Evolutionary conservation across 2,329 filamentous ascomycete species (phyloP), one percentile per base, ranked within the genome.

Genomic region (Colletotrichum karsti): DNA sequence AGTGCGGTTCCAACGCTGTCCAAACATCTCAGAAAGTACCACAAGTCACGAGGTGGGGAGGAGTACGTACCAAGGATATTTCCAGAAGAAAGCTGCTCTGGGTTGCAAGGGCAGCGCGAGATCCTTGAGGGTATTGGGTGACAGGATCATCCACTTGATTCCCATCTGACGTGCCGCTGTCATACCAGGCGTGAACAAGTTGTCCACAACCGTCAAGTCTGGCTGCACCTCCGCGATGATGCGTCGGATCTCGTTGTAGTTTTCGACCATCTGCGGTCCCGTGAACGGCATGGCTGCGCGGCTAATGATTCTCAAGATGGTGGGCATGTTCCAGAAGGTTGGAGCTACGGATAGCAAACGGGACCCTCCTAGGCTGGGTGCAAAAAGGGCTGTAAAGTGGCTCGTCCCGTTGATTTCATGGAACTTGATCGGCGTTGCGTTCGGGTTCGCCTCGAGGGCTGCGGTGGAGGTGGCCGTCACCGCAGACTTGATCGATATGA

Each of bases 1-100:
- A 55, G 22, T 4, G 37, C 37, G 1, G 37, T 42, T 2, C 54
- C 22, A 10, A 44, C 8, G 18, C 54, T 57, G 4, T 22, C 7
- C 0, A 20, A 1, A 13, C n/a, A n/a, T n/a, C 2, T 13, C 41
- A 44, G 3, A 22, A 0, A 44, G 0, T n/a, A n/a, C n/a, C 18
- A 20, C 7, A 3, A 12, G 0, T 22, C 18, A 20, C 1, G 1
- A 20, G 13, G 18, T 44, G 0, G 3, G 41, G 18, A 12, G 13
- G 41, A 5, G 4, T 1, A 78, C 79, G 73, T 20, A 69, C 82
- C 80, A 74, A 71, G 1, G 81, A 80, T 53, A 76, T 79, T 66
- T 77, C 81, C 76, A 78, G 81, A 9, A 82, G 10, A 41, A 41
- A 3, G 54, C 37, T 7, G 22, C 37, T 2, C 3, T 18, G 0